Percentiles rank a stretch among this genome's conserved stretches.
These are phyloP conservation scores for Cunninghamia lanceolata DNA, from an alignment of 75 land plant species.

Conservation along the genomic window DNA sequence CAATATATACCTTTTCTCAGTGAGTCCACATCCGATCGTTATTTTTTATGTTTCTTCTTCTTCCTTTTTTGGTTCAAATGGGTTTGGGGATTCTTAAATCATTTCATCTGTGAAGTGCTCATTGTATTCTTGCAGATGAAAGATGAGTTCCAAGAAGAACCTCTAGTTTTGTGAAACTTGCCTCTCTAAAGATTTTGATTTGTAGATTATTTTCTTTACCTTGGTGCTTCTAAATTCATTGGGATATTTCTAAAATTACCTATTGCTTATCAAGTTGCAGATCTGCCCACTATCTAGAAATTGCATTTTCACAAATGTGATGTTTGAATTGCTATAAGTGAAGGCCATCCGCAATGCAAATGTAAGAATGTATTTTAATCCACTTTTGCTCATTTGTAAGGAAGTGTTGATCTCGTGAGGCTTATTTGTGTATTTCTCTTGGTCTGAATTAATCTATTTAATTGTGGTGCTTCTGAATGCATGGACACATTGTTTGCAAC, in stretches of 20 bases:
- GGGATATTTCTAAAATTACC: not conserved
- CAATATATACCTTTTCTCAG: too few relatives aligned
- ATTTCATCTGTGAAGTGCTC: not conserved
- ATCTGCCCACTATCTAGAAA: not conserved
- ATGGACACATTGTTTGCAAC: not conserved
- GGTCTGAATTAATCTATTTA: too few relatives aligned
- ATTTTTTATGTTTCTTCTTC: not conserved
- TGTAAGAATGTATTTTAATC: too few relatives aligned
- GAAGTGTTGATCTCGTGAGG: not conserved
- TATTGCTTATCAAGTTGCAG: not conserved
- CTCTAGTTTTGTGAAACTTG: not conserved
- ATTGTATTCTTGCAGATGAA: not conserved
- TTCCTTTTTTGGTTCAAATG: not conserved
- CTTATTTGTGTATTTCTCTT: too few relatives aligned
- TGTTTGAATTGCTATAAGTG: not conserved
- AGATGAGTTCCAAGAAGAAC: too few relatives aligned
- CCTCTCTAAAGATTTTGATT: not conserved
- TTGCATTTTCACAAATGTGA: not conserved
- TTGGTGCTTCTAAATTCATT: not conserved
- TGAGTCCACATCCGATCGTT: constrained; percentile 25
- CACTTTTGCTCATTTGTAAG: not conserved
- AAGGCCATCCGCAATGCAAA: not conserved
- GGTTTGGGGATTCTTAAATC: constrained; percentile 4
- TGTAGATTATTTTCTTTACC: not conserved
- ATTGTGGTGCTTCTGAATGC: too few relatives aligned